A percentile compares a stretch with the other conserved stretches of the same genome.
Conservation (phyloP, 805 yeast genomes). For the Yarrowia sp. region DNA sequence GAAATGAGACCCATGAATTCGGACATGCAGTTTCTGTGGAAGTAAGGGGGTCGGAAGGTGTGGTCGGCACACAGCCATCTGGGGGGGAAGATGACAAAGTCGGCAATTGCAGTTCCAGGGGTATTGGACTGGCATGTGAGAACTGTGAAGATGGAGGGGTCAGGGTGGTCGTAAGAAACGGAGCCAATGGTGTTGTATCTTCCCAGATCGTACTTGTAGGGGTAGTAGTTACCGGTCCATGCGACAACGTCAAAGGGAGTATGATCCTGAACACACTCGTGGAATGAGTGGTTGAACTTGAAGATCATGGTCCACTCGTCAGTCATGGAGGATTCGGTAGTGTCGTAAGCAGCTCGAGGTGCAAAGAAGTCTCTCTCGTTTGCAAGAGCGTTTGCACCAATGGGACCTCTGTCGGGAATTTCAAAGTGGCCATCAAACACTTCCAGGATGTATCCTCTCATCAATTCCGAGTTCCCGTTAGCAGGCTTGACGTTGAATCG, state of each 20-base stretch:
- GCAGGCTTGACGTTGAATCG: slow-evolving; percentile 43
- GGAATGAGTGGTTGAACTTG: slow-evolving; percentile 42
- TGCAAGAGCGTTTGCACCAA: slow-evolving; percentile 48
- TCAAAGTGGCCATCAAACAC: slow-evolving; percentile 46
- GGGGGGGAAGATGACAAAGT: slow-evolving; percentile 48
- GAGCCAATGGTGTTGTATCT: slow-evolving; percentile 47
- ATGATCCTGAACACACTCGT: slow-evolving; percentile 42
- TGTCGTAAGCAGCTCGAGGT: slow-evolving; percentile 46
- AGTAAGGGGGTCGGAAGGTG: slow-evolving; percentile 48
- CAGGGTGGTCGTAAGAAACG: slow-evolving; percentile 47
- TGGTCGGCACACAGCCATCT: slow-evolving; percentile 47
- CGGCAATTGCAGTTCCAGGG: slow-evolving; percentile 47
- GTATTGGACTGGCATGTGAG: slow-evolving; percentile 43
- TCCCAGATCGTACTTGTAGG: slow-evolving; percentile 47
- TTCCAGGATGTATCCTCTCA: slow-evolving; percentile 46
- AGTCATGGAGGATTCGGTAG: slow-evolving; percentile 7
- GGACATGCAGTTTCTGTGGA: slow-evolving; percentile 47
- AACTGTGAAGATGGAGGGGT: slow-evolving; percentile 47
- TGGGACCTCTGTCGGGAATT: slow-evolving; percentile 48
- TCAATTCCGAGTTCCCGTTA: slow-evolving; percentile 38
- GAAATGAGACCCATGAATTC: slow-evolving; percentile 46
- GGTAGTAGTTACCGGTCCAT: slow-evolving; percentile 48
- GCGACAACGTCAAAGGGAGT: slow-evolving; percentile 48
- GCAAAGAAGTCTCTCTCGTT: slow-evolving; percentile 47
- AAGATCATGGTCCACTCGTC: slow-evolving; percentile 36